Evolutionary conservation across 805 yeast genomes (phyloP).

Genomic region (Candida boleticola): DNA sequence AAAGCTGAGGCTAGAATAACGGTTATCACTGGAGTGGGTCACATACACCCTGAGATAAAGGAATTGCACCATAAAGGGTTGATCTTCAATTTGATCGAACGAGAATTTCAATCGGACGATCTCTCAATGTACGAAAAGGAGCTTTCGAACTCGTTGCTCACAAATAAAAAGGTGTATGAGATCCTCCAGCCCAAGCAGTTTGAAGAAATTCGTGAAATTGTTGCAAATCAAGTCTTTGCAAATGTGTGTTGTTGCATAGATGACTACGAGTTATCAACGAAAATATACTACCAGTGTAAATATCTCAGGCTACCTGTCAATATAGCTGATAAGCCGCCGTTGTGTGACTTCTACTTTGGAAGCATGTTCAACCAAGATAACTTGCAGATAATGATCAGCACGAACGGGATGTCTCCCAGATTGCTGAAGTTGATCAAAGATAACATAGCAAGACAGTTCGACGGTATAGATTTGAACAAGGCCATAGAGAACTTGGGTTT

Average conservation of each 20-base stretch:
- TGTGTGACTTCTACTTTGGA: conserved; percentile 86
- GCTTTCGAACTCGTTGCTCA: conserved; percentile 7
- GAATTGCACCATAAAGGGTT: conserved; percentile 34
- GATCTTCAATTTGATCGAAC: conserved; percentile 37
- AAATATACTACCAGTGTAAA: conserved; percentile 52
- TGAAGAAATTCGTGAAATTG: conserved; percentile 28
- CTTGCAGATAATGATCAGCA: conserved; percentile 76
- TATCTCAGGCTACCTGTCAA: conserved; percentile 58
- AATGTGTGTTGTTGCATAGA: conserved; percentile 74
- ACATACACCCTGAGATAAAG: conserved; percentile 27
- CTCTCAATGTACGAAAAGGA: conserved; percentile 46
- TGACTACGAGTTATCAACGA: conserved; percentile 57
- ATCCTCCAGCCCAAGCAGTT: conserved; percentile 16
- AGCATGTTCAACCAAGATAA: conserved; percentile 71
- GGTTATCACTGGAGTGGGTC: conserved; percentile 48
- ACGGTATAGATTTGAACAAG: conserved; percentile 46
- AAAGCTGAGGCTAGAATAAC: conserved; percentile 71
- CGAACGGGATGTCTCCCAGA: conserved; percentile 81
- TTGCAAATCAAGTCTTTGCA: conserved; percentile 47
- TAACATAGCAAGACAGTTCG: conserved; percentile 50
- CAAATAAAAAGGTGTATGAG: conserved; percentile 15
- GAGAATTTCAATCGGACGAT: conserved; percentile 49
- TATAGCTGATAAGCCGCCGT: conserved; percentile 80
- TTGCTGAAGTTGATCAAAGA: conserved; percentile 54
- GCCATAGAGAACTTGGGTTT: conserved; percentile 62